Evolutionary conservation across 2,329 filamentous ascomycete genomes (phyloP).

Genomic region (Lojkania enalia): DNA sequence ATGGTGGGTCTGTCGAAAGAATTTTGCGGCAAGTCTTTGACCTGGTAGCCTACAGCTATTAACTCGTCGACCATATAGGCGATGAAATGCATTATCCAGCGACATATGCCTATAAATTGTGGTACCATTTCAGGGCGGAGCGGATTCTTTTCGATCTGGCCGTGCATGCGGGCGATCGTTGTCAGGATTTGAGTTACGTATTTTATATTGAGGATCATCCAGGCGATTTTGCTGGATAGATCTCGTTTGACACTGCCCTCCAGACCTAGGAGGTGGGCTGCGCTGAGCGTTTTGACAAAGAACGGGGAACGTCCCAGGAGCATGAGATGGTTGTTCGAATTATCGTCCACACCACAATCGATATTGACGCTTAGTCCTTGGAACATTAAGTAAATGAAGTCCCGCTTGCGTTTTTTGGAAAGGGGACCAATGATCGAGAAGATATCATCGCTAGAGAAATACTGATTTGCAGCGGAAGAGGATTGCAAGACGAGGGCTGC

Average conservation of each 20-base stretch:
- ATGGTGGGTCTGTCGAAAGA: constrained; percentile 49
- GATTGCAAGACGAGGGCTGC: constrained; percentile 49
- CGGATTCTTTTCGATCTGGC: constrained; percentile 54
- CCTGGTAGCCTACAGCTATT: constrained; percentile 29
- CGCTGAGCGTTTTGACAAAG: constrained; percentile 75
- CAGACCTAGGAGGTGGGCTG: constrained; percentile 75
- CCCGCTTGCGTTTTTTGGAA: constrained; percentile 29
- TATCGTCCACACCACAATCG: constrained; percentile 79
- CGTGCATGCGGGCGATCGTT: constrained; percentile 53
- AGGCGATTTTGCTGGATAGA: constrained; percentile 73
- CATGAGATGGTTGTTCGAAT: constrained; percentile 52
- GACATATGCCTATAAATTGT: constrained; percentile 66
- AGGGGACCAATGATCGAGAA: constrained; percentile 46
- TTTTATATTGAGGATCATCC: constrained; percentile 73
- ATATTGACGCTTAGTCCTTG: constrained; percentile 58
- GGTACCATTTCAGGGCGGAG: constrained; percentile 41
- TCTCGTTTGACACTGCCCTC: constrained; percentile 49
- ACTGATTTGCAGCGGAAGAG: constrained; percentile 48
- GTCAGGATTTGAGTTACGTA: constrained; percentile 66
- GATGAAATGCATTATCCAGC: constrained; percentile 73
- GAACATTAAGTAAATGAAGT: constrained; percentile 68
- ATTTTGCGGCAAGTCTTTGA: constrained; percentile 25
- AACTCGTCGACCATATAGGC: constrained; percentile 60
- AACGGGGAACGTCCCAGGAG: constrained; percentile 60
- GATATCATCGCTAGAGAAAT: constrained; percentile 54